Evolutionary conservation across 495 filamentous ascomycete genomes (phyloP).

Genomic region (Xanthoparmelia taractica): DNA sequence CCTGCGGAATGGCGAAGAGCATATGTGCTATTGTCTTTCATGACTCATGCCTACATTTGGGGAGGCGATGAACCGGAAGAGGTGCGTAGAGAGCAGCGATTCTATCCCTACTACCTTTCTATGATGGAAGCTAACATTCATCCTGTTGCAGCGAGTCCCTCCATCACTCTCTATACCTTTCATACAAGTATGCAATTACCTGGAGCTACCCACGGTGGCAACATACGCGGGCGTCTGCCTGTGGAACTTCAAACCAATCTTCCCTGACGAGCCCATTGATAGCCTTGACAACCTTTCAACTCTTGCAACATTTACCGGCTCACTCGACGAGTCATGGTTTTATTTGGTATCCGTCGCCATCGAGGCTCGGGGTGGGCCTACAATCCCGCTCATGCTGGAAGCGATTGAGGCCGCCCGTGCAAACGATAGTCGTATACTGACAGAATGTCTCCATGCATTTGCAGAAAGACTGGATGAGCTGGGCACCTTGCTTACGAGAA

Average conservation of each 20-base stretch:
- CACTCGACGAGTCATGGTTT: conserved; percentile 96
- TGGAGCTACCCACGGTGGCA: conserved; percentile 88
- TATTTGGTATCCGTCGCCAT: conserved; percentile 93
- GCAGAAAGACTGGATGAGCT: conserved; percentile 86
- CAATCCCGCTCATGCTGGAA: conserved; percentile 76
- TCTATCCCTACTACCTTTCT: neutral
- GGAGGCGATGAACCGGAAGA: conserved; percentile 74
- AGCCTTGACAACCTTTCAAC: conserved; percentile 77
- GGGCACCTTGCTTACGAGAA: conserved; percentile 60
- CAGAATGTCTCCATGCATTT: conserved; percentile 62
- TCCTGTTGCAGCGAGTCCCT: conserved; percentile 58
- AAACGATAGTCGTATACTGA: conserved; percentile 62
- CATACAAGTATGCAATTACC: conserved; percentile 63
- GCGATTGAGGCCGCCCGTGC: conserved; percentile 75
- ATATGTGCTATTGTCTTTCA: conserved; percentile 78
- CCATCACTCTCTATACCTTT: conserved; percentile 77
- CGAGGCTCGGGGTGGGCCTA: conserved; percentile 85
- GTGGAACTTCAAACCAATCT: conserved; percentile 94
- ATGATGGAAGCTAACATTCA: neutral
- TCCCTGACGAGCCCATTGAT: conserved; percentile 69
- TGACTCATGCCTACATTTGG: conserved; percentile 93
- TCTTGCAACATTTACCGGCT: conserved; percentile 87
- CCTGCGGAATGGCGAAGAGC: conserved; percentile 89
- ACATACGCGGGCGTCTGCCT: conserved; percentile 87
- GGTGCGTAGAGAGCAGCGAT: conserved; percentile 37